A percentile compares a stretch with the other conserved stretches of the same genome.
Conservation (phyloP, 345 rosid genomes). For the Populus pruinosa region DNA sequence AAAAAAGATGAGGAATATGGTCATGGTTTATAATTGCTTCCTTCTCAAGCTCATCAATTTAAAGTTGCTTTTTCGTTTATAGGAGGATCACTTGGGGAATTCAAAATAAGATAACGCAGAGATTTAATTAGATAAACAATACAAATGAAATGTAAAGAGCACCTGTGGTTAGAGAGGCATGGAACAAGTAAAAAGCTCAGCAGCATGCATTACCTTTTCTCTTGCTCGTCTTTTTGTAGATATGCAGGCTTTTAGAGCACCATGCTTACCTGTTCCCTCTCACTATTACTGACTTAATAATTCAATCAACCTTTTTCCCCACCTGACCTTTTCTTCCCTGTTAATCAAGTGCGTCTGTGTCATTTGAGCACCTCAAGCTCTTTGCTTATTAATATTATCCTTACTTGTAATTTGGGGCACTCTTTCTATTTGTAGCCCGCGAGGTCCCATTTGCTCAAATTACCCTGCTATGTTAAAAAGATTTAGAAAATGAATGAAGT, state of each 20-base stretch:
- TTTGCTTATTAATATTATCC: background rate
- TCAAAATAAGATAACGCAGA: background rate
- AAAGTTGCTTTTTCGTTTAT: background rate
- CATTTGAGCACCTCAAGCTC: background rate
- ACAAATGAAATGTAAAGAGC: conserved; percentile 8
- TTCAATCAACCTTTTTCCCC: background rate
- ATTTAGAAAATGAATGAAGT: no score
- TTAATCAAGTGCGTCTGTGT: no score
- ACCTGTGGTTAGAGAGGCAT: background rate
- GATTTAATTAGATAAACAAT: background rate
- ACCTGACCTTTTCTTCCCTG: background rate
- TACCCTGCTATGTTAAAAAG: no score
- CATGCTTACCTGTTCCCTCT: conserved; percentile 28
- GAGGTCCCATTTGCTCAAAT: background rate
- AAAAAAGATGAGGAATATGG: background rate
- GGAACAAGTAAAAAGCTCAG: conserved; percentile 33
- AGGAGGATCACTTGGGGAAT: background rate
- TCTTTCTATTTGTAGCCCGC: background rate
- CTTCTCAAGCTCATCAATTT: background rate
- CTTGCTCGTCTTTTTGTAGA: conserved; percentile 19
- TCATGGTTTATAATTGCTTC: background rate
- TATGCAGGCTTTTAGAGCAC: conserved; percentile 31
- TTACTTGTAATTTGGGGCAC: background rate
- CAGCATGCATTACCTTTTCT: background rate
- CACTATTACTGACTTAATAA: background rate